phyloP scores from a whole-genome alignment of 192 early-diverging fungal species.

The Oehlia diaphana region DNA sequence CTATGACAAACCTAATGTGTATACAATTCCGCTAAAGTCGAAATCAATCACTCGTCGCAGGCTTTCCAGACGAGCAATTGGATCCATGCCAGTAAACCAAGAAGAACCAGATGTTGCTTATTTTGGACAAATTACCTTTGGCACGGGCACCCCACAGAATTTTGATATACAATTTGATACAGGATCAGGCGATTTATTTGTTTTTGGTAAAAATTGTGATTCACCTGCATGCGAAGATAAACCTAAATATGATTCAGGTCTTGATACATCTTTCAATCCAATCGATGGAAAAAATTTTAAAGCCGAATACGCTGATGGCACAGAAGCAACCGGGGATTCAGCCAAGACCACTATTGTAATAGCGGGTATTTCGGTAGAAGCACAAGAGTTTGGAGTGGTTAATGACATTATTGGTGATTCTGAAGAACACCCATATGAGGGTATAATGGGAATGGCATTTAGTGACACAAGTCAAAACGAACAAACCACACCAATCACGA shows the following conservation, averaged over 20 bases:
- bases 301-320: background rate
- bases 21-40: background rate
- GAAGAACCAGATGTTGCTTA: background rate
- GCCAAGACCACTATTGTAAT: background rate
- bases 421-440: background rate
- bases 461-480: background rate
- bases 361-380: background rate
- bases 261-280: background rate
- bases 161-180: slow-evolving; percentile 1
- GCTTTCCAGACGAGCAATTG: background rate
- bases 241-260: background rate
- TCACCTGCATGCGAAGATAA: background rate
- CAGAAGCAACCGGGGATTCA: background rate
- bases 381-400: background rate
- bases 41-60: background rate
- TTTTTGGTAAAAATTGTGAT: background rate
- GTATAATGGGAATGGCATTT: background rate
- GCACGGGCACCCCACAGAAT: background rate
- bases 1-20: background rate
- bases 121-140: background rate
- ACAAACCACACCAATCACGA: background rate
- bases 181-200: background rate
- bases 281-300: background rate
- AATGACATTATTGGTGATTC: background rate
- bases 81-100: background rate